These are phyloP conservation scores for Aureobasidium pullulans DNA, from an alignment of 2,329 filamentous ascomycete species.

Conservation along the genomic window DNA sequence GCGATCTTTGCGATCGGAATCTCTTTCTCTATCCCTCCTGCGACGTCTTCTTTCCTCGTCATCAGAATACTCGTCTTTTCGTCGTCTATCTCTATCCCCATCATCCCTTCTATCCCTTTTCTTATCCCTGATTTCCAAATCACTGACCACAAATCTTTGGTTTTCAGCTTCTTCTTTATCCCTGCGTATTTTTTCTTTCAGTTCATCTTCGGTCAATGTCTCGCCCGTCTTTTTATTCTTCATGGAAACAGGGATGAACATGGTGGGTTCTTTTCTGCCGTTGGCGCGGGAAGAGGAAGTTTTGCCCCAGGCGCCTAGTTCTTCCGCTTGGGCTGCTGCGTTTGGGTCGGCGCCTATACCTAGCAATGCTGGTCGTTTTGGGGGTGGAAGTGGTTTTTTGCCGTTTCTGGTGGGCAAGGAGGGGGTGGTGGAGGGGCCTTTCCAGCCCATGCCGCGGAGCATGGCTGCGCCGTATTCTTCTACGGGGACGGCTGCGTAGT, in stretches of 20 bases:
- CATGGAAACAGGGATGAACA: constrained; percentile 57
- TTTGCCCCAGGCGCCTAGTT: constrained; percentile 75
- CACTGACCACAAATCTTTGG: not conserved
- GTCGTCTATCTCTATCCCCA: no score
- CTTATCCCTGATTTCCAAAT: constrained; percentile 1
- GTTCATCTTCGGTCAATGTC: constrained; percentile 54
- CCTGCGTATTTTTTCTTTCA: constrained; percentile 32
- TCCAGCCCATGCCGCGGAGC: constrained; percentile 92
- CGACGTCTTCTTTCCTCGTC: not conserved
- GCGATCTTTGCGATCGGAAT: not conserved
- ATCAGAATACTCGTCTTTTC: constrained; percentile 4
- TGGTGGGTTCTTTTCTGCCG: constrained; percentile 45
- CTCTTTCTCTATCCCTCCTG: constrained; percentile 6
- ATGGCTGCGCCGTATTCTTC: constrained; percentile 91
- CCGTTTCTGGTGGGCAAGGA: not conserved
- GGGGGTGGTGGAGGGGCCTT: constrained; percentile 39
- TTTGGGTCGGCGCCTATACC: constrained; percentile 85
- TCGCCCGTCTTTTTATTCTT: constrained; percentile 57
- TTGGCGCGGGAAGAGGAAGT: constrained; percentile 36
- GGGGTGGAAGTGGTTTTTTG: constrained; percentile 1
- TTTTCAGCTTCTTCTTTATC: constrained; percentile 7
- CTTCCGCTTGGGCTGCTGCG: constrained; percentile 52
- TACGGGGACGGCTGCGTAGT: constrained; percentile 83
- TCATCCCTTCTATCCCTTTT: not conserved
- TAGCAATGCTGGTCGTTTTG: constrained; percentile 64